phyloP scores from a whole-genome alignment of 306 rosid genomes.

The Cajanus cajan region DNA sequence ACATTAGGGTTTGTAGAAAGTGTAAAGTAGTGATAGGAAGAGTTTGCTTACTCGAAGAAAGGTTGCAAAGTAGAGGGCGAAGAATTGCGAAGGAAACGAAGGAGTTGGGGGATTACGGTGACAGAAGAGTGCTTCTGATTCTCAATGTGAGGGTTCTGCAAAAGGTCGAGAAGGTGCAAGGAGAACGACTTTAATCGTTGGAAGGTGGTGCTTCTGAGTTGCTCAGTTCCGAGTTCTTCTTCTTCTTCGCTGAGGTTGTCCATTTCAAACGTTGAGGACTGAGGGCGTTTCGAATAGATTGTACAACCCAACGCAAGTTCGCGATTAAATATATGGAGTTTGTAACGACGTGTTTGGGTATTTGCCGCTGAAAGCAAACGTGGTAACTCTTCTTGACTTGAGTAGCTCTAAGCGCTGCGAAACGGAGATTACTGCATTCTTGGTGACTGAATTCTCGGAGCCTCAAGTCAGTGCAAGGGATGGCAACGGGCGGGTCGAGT shows the following conservation, averaged over 20 bases:
- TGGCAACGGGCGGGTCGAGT: too few species aligned
- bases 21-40: background rate
- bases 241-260: background rate
- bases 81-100: constrained; percentile 54
- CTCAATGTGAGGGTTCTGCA: constrained; percentile 49
- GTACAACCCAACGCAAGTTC: too few species aligned
- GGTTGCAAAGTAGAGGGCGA: constrained; percentile 59
- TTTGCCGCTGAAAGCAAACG: background rate
- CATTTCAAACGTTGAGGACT: background rate
- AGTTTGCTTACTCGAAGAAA: constrained; percentile 62
- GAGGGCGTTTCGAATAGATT: too few species aligned
- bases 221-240: background rate
- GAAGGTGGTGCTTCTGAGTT: constrained; percentile 44
- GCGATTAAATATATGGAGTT: too few species aligned
- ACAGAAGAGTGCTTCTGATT: constrained; percentile 43
- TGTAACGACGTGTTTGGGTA: background rate
- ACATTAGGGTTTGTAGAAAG: constrained; percentile 6
- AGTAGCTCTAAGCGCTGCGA: background rate
- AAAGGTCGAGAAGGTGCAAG: constrained; percentile 68
- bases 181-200: constrained; percentile 56
- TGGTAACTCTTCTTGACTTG: background rate
- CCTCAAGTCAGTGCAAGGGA: too few species aligned
- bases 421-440: too few species aligned
- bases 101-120: constrained; percentile 45
- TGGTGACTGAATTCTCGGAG: too few species aligned